Percentiles rank a stretch among this genome's conserved stretches.
Conservation (phyloP, 2,329 filamentous ascomycete species). For the Colletotrichum acutatum region DNA sequence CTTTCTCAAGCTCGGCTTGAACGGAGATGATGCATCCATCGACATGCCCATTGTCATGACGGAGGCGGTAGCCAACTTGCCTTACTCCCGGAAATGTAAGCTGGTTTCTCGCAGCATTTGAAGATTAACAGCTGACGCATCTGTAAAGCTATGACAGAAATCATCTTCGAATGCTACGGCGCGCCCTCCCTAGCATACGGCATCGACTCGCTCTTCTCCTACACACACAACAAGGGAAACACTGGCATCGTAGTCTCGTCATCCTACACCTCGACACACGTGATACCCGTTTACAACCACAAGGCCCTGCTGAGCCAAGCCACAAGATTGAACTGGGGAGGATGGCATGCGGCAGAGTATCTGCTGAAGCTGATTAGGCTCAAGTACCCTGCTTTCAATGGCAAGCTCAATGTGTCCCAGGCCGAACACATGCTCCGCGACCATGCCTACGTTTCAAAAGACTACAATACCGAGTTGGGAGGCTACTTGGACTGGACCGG, state of each 20-base stretch:
- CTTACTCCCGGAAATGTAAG: slow-evolving; percentile 86
- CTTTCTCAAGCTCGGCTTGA: slow-evolving; percentile 92
- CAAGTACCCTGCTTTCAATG: slow-evolving; percentile 91
- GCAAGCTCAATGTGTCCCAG: slow-evolving; percentile 87
- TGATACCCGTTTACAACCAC: slow-evolving; percentile 91
- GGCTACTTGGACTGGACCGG: slow-evolving; percentile 90
- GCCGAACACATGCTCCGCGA: slow-evolving; percentile 88
- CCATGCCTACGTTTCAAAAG: slow-evolving; percentile 88
- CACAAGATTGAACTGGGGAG: slow-evolving; percentile 93
- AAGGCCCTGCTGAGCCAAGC: slow-evolving; percentile 88
- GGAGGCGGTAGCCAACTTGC: slow-evolving; percentile 90
- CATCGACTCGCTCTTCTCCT: slow-evolving; percentile 96
- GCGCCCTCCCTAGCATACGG: slow-evolving; percentile 92
- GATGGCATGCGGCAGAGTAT: slow-evolving; percentile 90
- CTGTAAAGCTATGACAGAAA: slow-evolving; percentile 88
- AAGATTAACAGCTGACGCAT: slow-evolving; percentile 40
- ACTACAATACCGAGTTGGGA: slow-evolving; percentile 83
- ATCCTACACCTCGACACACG: slow-evolving; percentile 91
- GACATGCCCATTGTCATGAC: slow-evolving; percentile 95
- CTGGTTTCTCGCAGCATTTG: not conserved
- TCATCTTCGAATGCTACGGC: slow-evolving; percentile 95
- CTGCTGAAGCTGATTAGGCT: slow-evolving; percentile 87
- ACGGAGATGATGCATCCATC: slow-evolving; percentile 77
- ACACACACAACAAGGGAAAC: slow-evolving; percentile 87
- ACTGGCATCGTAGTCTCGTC: slow-evolving; percentile 92